A percentile compares a stretch with the other conserved stretches of the same genome.
Conservation (phyloP, 345 rosid genomes). For the Litchi chinensis region DNA sequence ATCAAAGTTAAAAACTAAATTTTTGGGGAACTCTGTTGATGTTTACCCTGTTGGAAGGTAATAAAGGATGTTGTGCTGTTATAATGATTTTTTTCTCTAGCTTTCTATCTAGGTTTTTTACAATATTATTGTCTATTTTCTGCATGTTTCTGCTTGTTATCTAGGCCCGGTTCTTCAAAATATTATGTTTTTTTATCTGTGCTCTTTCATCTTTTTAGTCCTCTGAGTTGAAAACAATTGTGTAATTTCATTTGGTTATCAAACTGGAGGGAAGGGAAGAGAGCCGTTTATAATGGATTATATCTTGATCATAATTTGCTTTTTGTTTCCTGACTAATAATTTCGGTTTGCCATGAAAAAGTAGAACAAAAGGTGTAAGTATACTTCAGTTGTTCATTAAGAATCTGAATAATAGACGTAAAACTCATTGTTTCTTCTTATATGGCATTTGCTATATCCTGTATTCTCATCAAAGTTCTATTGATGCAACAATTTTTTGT, state of each 20-base stretch:
- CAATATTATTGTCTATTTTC: neutral
- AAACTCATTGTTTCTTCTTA: neutral
- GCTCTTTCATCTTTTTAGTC: neutral
- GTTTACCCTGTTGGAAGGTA: slow-evolving; percentile 82
- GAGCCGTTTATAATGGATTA: neutral
- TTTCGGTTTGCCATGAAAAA: neutral
- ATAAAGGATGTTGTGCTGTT: neutral
- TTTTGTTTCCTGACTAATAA: neutral
- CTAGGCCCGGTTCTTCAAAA: neutral
- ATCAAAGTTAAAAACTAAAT: slow-evolving; percentile 87
- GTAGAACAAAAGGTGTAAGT: neutral
- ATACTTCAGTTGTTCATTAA: neutral
- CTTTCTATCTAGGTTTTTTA: neutral
- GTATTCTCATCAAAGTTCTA: neutral
- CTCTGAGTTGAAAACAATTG: neutral
- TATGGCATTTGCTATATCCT: neutral
- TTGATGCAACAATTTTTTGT: neutral
- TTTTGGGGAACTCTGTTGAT: slow-evolving; percentile 71
- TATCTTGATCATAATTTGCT: neutral
- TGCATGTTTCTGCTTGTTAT: neutral
- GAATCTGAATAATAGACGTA: neutral
- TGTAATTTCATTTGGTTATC: neutral
- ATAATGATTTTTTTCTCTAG: neutral
- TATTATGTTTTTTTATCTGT: slow-evolving; percentile 5
- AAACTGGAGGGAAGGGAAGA: neutral